Conservation (phyloP, 2,329 filamentous ascomycete genomes). For the Calonectria multiphialidica region DNA sequence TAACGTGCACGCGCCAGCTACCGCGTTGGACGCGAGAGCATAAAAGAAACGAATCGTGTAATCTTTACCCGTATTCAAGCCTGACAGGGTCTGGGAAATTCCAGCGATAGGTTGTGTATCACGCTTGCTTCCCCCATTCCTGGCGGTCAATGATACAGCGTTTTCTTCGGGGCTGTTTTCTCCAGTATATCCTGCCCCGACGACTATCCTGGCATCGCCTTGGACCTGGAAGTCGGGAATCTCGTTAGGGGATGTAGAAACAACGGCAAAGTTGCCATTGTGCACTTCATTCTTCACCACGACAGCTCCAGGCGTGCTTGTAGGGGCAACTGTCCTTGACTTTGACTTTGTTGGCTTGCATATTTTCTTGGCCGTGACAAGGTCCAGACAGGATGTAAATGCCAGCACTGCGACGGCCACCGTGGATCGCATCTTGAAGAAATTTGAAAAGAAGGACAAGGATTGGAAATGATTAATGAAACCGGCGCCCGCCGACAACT, state of each 20-base stretch:
- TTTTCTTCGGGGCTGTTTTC: background rate
- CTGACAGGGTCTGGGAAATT: background rate
- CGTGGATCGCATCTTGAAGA: background rate
- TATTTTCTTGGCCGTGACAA: background rate
- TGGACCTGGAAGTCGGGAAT: background rate
- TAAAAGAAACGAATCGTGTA: conserved; percentile 1
- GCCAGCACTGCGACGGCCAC: background rate
- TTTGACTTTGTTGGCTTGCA: background rate
- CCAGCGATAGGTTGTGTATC: background rate
- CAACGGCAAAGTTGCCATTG: background rate
- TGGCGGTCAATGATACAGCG: background rate
- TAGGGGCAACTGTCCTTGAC: background rate
- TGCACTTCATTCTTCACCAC: background rate
- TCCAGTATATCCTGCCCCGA: background rate
- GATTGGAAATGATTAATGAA: background rate
- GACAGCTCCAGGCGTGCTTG: background rate
- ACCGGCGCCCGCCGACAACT: background rate
- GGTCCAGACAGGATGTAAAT: background rate
- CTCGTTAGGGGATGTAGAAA: background rate
- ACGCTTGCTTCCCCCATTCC: background rate
- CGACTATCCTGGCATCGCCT: background rate
- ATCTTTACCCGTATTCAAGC: background rate
- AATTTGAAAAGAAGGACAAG: background rate
- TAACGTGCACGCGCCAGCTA: background rate
- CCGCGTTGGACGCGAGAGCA: background rate